Base-by-base conservation (phyloP, 495 filamentous ascomycete species). In the Parathielavia hyrcaniae region DNA sequence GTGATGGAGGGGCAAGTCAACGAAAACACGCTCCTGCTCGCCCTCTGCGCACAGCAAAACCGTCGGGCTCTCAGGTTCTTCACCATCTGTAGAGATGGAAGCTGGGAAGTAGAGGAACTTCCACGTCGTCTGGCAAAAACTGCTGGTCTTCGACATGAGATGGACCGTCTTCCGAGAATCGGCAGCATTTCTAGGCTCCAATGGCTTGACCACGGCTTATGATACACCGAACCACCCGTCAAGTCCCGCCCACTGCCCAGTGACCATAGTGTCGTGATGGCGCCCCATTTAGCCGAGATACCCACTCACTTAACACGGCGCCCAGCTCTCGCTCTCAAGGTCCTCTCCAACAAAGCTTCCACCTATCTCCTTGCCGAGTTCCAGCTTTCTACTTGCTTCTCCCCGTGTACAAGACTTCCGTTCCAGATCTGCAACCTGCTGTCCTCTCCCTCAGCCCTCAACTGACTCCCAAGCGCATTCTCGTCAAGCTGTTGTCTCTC, bases 231-330 rank as follows among this genome's bases (percentile, higher is more conserved):
- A 55, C 19, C 52, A 36, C 22, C 26, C 35, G 6, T n/a, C n/a
- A 22, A 48, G 30, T 54, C 40, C 52, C 49, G 20, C 26, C 44
- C 20, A 22, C 38, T 22, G 22, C 55, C n/a, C 46, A 19, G 8
- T 38, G 48, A n/a, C n/a, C n/a, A n/a, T n/a, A n/a, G 26, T 30
- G 26, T 53, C 40, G 20, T 48, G 50, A 59, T 49, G 23, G 9
- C 30, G 5, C 39, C 47, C 19, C 44, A 53, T 53, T 58, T 50
- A 50, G 38, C 55, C 55, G 34, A 52, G 50, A 45, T 32, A 39
- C 35, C 53, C 53, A 48, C 35, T 38, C 53, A 48, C 35, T 38
- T 20, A 26, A 47, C 47, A 26, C 41, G 30, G 53, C 26, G 44
- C 34, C 36, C 39, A 47, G 50, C 19, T 19, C 17, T 44, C n/a